Base-by-base conservation (phyloP, 2,329 filamentous ascomycete species). In the Hymenoscyphus fructigenus region DNA sequence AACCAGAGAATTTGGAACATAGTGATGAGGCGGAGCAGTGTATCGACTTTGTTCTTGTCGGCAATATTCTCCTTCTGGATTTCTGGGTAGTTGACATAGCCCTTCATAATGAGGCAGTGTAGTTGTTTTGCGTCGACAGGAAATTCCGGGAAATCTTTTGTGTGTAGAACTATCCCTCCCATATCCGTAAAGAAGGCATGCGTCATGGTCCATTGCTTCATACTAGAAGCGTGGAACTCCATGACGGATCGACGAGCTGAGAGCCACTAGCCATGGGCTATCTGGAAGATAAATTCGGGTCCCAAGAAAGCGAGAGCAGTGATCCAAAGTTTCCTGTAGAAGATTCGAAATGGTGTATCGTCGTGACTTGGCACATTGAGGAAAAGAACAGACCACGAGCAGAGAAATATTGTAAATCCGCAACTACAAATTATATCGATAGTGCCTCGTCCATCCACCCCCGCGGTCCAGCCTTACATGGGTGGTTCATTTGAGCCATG, bases 171-270 rank as follows among this genome's bases (percentile, higher is more conserved):
- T 59, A 80, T 74, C 7, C 79, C 78, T 1, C 79, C 79, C 76
- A 78, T 80, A 61, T 79, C 77, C 5, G 74, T 77, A 64, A 76
- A 78, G 64, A 80, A 80, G 0, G 74, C 77, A 60, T 80, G 75
- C 9, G 62, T 75, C 57, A 78, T 69, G 0, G 76, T 79, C 79
- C 79, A 82, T 2, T 73, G 65, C 0, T 38, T 50, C 10, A 59
- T 56, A 2, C 64, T 59, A 15, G 59, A 59, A 3, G 28, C 59
- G 20, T 59, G 57, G 34, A 73, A 71, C 23, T 69, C 71, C 61
- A 71, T 69, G 20, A 79, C 73, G 5, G 76, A 79, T 34, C 68
- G 64, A 12, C 73, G 66, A 7, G 78, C 78, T 29, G 74, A 78
- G 0, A 64, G 60, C 57, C 74, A 76, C 65, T 79, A 77, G 0